Conservation (phyloP, 352 stramenopile genomes). For the Pythium aristosporum region DNA sequence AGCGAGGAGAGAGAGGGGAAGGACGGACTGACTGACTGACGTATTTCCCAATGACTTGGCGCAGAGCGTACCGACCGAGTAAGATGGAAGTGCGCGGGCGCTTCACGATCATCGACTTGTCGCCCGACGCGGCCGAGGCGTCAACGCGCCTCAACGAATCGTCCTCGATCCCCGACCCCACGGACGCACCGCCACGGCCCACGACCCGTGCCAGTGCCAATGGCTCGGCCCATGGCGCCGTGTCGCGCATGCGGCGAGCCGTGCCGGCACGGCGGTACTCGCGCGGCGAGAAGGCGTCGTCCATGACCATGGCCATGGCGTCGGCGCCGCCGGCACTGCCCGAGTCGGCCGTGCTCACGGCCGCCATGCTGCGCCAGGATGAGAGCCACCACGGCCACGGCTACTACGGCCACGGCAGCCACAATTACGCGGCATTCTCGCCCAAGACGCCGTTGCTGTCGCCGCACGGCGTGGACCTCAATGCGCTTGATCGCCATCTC, state of each 20-base stretch:
- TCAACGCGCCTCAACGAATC: too few species aligned
- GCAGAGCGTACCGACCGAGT: slow-evolving; percentile 21
- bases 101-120: slow-evolving; percentile 85
- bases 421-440: not conserved
- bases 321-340: slow-evolving; percentile 1
- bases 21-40: not conserved
- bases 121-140: slow-evolving; percentile 47
- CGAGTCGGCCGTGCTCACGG: slow-evolving; percentile 25
- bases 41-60: not conserved
- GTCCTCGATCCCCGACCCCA: slow-evolving; percentile 8
- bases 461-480: slow-evolving; percentile 40
- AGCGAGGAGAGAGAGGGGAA: not conserved
- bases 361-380: slow-evolving; percentile 14
- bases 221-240: not conserved
- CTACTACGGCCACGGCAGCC: not conserved
- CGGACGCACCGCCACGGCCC: not conserved
- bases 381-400: not conserved
- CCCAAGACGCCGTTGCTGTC: slow-evolving; percentile 23
- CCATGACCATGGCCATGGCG: slow-evolving; percentile 10
- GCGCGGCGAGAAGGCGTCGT: slow-evolving; percentile 12
- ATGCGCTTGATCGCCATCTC: slow-evolving; percentile 62
- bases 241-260: slow-evolving; percentile 21
- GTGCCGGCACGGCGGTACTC: slow-evolving; percentile 19
- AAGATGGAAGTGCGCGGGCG: slow-evolving; percentile 73
- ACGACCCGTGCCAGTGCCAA: not conserved